Evolutionary conservation across 1,284 basidiomycete species (phyloP), one percentile per base, ranked within the genome.

Genomic region (Sporisorium scitamineum): DNA sequence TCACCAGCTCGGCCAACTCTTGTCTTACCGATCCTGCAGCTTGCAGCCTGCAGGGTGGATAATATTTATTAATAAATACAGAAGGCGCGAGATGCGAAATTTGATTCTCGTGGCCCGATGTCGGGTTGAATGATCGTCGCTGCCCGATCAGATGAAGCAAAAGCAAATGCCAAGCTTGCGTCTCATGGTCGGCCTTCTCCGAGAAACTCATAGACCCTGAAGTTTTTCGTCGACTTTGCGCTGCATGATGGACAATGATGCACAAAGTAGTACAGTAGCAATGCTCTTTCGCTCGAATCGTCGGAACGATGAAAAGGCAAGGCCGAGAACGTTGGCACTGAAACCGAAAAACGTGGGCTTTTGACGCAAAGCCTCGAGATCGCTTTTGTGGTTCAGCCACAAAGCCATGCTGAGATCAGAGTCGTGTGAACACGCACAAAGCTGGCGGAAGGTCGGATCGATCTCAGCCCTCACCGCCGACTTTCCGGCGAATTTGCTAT

Each of bases 41-140:
- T 27, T 47, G 44, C 55, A 50, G 31, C 5, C 44, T 58, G 56
- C 47, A 59, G 16, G 22, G 47, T 59, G 56, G 47, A 59, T n/a
- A 10, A 42, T 27, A n/a, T n/a, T n/a, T n/a, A n/a, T n/a, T n/a
- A n/a, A n/a, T 59, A 48, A 42, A 18, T 10, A 39, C 34, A 34
- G n/a, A 4, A n/a, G n/a, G n/a, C n/a, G n/a, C n/a, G n/a, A n/a
- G n/a, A n/a, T n/a, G n/a, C n/a, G n/a, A n/a, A n/a, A n/a, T 41
- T 41, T 42, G n/a, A 7, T 42, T 10, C 3, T 42, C n/a, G 39
- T 4, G 7, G n/a, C 48, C 29, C 6, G 11, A 18, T 3, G 6
- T 27, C 45, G 45, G 24, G 24, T 16, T 47, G 13, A 14, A 39
- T 8, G 44, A 27, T 47, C 45, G 45, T 16, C 42, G 9, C 8